Conservation (phyloP, 1,139 yeast species). For the Diutina catenulata region DNA sequence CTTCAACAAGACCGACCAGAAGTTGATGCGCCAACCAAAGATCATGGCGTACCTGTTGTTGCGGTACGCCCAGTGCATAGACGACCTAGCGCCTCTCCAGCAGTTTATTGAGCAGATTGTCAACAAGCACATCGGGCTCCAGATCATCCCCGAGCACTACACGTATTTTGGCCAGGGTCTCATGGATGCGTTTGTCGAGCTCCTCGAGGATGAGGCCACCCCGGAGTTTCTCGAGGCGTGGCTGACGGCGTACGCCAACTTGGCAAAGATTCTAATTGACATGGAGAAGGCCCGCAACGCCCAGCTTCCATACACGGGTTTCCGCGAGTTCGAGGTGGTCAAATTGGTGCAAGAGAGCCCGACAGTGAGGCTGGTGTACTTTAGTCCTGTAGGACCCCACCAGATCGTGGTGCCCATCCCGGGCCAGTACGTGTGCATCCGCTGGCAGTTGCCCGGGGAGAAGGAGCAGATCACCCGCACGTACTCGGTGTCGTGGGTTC, state of each 20-base stretch:
- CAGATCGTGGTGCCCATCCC: conserved; percentile 18
- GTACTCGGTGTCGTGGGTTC: conserved; percentile 34
- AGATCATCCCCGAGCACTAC: conserved; percentile 51
- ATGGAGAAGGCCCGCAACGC: conserved; percentile 40
- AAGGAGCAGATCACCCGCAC: conserved; percentile 33
- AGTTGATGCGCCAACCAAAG: conserved; percentile 44
- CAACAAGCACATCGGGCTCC: conserved; percentile 54
- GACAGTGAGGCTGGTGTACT: conserved; percentile 40
- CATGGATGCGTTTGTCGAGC: conserved; percentile 38
- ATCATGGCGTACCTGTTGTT: conserved; percentile 53
- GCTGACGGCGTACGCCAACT: conserved; percentile 51
- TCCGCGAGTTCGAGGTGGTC: conserved; percentile 38
- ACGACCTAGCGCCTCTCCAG: conserved; percentile 42
- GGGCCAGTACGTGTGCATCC: conserved; percentile 55
- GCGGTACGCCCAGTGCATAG: conserved; percentile 53
- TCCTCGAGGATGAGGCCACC: conserved; percentile 48
- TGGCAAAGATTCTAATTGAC: conserved; percentile 52
- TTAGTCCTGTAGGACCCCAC: conserved; percentile 34
- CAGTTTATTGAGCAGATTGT: conserved; percentile 51
- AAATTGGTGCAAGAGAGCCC: conserved; percentile 32
- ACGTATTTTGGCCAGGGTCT: conserved; percentile 51
- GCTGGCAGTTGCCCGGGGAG: conserved; percentile 21
- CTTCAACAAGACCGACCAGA: conserved; percentile 52
- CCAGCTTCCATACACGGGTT: conserved; percentile 41
- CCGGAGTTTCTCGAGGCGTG: conserved; percentile 49